Percentiles rank a stretch among this genome's conserved stretches.
Evolutionary conservation across 2,329 filamentous ascomycete genomes (phyloP).

Genomic region (Dryadomyces quercivorus): DNA sequence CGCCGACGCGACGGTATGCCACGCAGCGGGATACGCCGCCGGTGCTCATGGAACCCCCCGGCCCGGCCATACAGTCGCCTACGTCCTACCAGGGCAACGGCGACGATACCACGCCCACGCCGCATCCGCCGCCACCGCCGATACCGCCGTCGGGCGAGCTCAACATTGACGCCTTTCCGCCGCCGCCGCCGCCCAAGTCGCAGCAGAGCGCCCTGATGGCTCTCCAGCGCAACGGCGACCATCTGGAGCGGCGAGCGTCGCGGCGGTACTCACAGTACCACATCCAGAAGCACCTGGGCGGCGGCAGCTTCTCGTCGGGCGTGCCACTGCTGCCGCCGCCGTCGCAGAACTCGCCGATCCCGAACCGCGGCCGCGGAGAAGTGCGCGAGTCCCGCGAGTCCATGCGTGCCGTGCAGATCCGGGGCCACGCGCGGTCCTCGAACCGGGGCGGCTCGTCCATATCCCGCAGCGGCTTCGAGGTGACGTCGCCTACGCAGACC

Average conservation of each 20-base stretch:
- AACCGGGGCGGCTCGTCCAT: constrained; percentile 31
- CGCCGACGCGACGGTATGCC: constrained; percentile 35
- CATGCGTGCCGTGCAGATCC: constrained; percentile 52
- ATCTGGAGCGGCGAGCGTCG: constrained; percentile 78
- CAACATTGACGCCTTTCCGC: constrained; percentile 54
- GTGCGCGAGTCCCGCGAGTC: constrained; percentile 81
- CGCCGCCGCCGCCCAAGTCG: constrained; percentile 63
- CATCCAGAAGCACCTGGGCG: constrained; percentile 84
- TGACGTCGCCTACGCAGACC: constrained; percentile 50
- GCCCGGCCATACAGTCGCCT: constrained; percentile 51
- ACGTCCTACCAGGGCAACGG: neutral
- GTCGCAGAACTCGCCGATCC: constrained; percentile 68
- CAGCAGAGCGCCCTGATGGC: constrained; percentile 81
- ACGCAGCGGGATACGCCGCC: constrained; percentile 35
- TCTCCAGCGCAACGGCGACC: constrained; percentile 77
- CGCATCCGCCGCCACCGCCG: neutral
- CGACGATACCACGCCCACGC: neutral
- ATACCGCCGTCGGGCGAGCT: constrained; percentile 30
- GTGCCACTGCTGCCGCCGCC: constrained; percentile 80
- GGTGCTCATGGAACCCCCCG: constrained; percentile 49
- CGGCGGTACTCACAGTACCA: constrained; percentile 93
- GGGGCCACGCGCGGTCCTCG: constrained; percentile 28
- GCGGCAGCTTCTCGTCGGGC: constrained; percentile 58
- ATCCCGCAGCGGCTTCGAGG: constrained; percentile 31
- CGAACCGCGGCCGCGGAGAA: constrained; percentile 70